Evolutionary conservation across 164 flowering plant genomes (phyloP).

Genomic region (Pachysandra terminalis): DNA sequence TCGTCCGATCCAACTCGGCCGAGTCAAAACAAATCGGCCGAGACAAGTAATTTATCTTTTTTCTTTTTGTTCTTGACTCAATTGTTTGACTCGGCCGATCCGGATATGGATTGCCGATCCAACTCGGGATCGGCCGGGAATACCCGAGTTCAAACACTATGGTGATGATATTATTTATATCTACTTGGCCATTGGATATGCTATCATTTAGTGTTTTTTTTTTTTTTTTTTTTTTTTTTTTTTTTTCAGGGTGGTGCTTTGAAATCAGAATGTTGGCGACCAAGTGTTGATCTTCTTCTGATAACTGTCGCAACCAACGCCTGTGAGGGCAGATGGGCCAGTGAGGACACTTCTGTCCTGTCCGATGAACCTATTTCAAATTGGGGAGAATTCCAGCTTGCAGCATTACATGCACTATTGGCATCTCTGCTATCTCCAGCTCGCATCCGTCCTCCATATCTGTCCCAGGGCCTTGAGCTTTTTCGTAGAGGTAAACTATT

Average conservation of each 20-base stretch:
- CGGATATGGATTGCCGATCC: too few relatives aligned
- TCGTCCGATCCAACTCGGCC: too few relatives aligned
- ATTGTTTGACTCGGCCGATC: too few relatives aligned
- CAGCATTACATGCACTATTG: conserved; percentile 68
- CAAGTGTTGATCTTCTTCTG: conserved; percentile 52
- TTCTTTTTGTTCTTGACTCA: too few relatives aligned
- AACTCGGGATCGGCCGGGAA: too few relatives aligned
- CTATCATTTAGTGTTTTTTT: too few relatives aligned
- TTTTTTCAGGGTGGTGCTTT: conserved; percentile 65
- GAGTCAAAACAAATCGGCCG: too few relatives aligned
- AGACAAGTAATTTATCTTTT: too few relatives aligned
- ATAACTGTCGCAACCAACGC: conserved; percentile 49
- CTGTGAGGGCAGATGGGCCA: conserved; percentile 49
- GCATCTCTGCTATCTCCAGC: conserved; percentile 79
- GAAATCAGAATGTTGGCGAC: conserved; percentile 54
- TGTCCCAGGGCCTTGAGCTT: conserved; percentile 69
- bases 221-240: neutral
- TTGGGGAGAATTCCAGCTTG: conserved; percentile 66
- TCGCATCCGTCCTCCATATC: conserved; percentile 54
- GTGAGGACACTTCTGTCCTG: conserved; percentile 23
- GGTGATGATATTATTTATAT: too few relatives aligned
- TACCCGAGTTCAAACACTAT: too few relatives aligned
- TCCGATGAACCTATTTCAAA: conserved; percentile 25
- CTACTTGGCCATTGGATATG: too few relatives aligned
- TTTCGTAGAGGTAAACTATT: conserved; percentile 60